These are phyloP conservation scores for Parafenestella ontariensis DNA, from an alignment of 2,329 filamentous ascomycete genomes.

Conservation along the genomic window DNA sequence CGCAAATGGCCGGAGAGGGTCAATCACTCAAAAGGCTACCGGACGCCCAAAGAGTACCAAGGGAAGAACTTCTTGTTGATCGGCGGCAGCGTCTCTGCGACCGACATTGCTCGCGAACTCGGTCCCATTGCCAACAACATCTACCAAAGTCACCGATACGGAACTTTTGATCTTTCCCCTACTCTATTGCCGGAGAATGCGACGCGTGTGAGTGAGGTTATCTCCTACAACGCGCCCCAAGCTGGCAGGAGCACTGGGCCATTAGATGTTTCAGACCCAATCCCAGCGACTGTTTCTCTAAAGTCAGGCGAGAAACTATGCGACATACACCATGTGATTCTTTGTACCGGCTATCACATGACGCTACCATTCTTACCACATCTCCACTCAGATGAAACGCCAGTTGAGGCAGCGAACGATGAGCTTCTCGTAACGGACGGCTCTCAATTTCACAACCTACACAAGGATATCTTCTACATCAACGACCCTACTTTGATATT, in stretches of 20 bases:
- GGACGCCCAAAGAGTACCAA: slow-evolving; percentile 56
- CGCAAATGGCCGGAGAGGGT: slow-evolving; percentile 54
- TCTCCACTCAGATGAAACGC: slow-evolving; percentile 56
- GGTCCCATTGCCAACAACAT: slow-evolving; percentile 53
- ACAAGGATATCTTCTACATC: slow-evolving; percentile 76
- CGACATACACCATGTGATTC: slow-evolving; percentile 66
- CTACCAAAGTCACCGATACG: slow-evolving; percentile 66
- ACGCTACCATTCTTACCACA: slow-evolving; percentile 69
- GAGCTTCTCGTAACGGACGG: slow-evolving; percentile 69
- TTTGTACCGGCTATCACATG: slow-evolving; percentile 74
- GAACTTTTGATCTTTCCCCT: slow-evolving; percentile 65
- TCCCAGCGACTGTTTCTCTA: slow-evolving; percentile 61
- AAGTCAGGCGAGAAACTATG: slow-evolving; percentile 61
- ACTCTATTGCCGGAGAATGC: slow-evolving; percentile 62
- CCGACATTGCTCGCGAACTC: slow-evolving; percentile 63
- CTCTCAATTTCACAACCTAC: slow-evolving; percentile 68
- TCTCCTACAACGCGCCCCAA: slow-evolving; percentile 50
- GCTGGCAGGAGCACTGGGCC: background rate
- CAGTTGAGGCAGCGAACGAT: slow-evolving; percentile 58
- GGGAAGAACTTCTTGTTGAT: slow-evolving; percentile 66
- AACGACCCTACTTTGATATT: slow-evolving; percentile 69
- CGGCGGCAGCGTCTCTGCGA: slow-evolving; percentile 63
- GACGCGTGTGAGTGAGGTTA: slow-evolving; percentile 61
- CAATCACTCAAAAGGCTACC: slow-evolving; percentile 61
- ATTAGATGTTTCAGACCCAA: slow-evolving; percentile 38